Conservation (phyloP, 768 basidiomycete genomes). For the Gautieria morchelliformis region DNA sequence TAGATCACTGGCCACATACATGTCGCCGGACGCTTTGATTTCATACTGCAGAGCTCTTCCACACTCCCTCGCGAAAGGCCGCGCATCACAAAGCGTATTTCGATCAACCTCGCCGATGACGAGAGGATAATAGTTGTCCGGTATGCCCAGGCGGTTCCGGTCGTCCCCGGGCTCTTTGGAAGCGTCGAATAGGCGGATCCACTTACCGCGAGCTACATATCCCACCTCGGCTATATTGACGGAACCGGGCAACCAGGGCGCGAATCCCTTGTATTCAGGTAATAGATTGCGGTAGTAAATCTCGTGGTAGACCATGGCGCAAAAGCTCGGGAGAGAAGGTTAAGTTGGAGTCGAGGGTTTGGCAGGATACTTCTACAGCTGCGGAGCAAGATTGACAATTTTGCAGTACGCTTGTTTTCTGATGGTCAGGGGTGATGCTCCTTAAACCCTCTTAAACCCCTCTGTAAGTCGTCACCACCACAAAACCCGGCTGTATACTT, state of each 20-base stretch:
- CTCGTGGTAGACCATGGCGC: not conserved
- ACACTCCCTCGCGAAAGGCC: not conserved
- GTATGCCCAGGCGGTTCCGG: not conserved
- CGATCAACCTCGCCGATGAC: not conserved
- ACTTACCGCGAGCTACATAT: not conserved
- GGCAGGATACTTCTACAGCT: too few relatives aligned
- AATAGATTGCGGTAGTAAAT: not conserved
- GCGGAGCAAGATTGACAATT: too few relatives aligned
- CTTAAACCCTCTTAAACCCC: too few relatives aligned
- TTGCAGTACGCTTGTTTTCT: too few relatives aligned
- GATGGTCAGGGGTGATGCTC: too few relatives aligned
- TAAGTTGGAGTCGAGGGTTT: too few relatives aligned
- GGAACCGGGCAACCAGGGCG: too few relatives aligned
- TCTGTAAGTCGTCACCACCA: too few relatives aligned
- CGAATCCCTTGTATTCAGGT: not conserved
- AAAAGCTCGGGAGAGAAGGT: too few relatives aligned
- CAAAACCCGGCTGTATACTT: too few relatives aligned
- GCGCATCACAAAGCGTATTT: not conserved
- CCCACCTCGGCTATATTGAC: too few relatives aligned
- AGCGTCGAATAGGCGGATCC: not conserved
- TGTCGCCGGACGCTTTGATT: not conserved
- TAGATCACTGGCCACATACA: not conserved
- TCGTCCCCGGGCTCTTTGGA: not conserved
- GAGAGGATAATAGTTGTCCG: not conserved
- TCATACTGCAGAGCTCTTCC: not conserved